Base-by-base conservation (phyloP, 2,329 filamentous ascomycete species). In the Parascedosporium putredinis region DNA sequence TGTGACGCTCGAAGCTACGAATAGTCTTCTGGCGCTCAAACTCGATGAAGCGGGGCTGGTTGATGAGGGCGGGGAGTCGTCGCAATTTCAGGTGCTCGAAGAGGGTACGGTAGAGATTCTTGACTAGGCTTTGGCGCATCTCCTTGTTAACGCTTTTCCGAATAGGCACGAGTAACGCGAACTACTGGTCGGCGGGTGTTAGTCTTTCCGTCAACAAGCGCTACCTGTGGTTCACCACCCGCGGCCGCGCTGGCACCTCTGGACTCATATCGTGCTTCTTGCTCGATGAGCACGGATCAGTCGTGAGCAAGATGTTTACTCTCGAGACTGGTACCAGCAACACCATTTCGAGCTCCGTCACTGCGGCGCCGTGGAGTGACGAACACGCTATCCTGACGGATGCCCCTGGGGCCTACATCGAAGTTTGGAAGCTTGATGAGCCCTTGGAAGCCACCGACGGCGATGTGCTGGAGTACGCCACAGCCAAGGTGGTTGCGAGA, bases 201-300 rank as follows among this genome's bases (percentile, higher is more conserved):
- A 22, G 18, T 20, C 18, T 46, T 6, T 46, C 44, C 24, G 25
- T 27, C 14, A 46, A 46, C 9, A n/a, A 27, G 3, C 24, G 44
- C 12, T 46, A 46, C 27, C 27, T 46, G 7, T 46, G 44, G 44
- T 33, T 46, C 27, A 46, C 44, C 12, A 46, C 44, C n/a, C 44
- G 44, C 2, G 44, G 44, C 10, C 24, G 44, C 2, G 44, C 14
- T 14, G 18, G 5, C 25, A 46, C 20, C 24, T 46, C 44, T 2
- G 44, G 44, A 8, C 34, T 33, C 27, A 31, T 46, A 12, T 46
- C 44, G 18, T 46, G 25, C 18, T 46, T 46, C 27, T 20, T 46
- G 10, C 27, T 46, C 5, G 18, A 31, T 3, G 44, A 34, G 20
- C 9, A 31, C 24, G 44, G 44, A 33, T 31, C 27, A 20, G 44